Base-by-base conservation (phyloP, 139 green algal species). In the Eudorina sp. region DNA sequence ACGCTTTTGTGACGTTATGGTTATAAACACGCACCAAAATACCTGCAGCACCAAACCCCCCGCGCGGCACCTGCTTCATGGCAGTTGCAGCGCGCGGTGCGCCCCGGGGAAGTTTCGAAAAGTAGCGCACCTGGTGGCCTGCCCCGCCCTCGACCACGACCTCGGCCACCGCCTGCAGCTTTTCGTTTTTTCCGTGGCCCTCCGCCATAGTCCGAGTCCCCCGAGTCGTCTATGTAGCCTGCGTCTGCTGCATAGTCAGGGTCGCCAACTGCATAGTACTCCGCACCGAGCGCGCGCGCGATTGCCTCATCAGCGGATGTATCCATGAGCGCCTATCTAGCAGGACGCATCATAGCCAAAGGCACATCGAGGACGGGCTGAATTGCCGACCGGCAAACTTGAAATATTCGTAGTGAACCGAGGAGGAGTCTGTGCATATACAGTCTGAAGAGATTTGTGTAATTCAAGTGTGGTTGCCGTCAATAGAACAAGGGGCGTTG, bases 171-270 rank as follows among this genome's bases (percentile, higher is more conserved):
- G 14, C 3, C 76, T 36, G 18, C 31, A 2, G 51, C 18, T 1
- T 34, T 13, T 34, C 58, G 55, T 55, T 68, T 68, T 38, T 55
- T 74, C 21, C 55, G 60, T 4, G 78, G 43, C 2, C 78, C 78
- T 25, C 55, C 40, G 34, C 55, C 55, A 85, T 85, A 85, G 41
- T 85, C 78, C 9, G 78, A 85, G 55, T 85, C 78, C 58, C 74
- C 78, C 4, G 55, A 60, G 55, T 85, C 78, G 38, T 85, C 78
- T 74, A 58, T 53, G 78, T 75, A 85, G 25, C 43, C 55, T n/a
- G 73, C 73, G 58, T 85, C 78, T 25, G 51, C 77, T 23, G 36
- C 53, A 72, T 72, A 73, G 53, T 73, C 53, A 0, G 36, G 53
- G 77, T 72, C 76, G 51, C n/a, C 75, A 34, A 36, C 51, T 7